Base-by-base conservation (phyloP, 2,329 filamentous ascomycete species). In the Exophiala lecanii-corni region DNA sequence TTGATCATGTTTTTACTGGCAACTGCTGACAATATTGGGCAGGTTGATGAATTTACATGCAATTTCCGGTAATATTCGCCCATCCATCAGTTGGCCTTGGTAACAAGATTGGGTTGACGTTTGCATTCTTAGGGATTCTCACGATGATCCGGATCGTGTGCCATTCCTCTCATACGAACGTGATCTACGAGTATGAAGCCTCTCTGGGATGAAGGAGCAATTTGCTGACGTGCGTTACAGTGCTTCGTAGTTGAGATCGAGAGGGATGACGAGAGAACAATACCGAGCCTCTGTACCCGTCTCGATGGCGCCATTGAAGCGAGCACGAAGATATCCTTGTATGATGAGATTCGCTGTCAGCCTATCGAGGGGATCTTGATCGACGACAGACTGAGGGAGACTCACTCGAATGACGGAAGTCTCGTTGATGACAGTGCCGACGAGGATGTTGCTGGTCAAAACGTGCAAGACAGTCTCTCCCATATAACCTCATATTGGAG, bases 401-500 rank as follows among this genome's bases (percentile, higher is more conserved):
- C 21, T 9, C 26, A 38, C n/a, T 38, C 36, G 17, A 15, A 23
- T 18, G 33, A 23, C 5, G 35, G 43, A 10, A 31, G 9, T 12
- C 34, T 52, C 7, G 25, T 55, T 13, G 36, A 55, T n/a, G 48
- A 45, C 38, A 32, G 38, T 30, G 41, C 47, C 4, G 49, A 53
- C 20, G 48, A 45, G 17, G 52, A 51, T 18, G 46, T 45, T 23
- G 41, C 41, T 18, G 46, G 49, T 17, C 39, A 50, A 35, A 45
- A 50, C 35, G 50, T 39, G 21, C 43, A 43, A 4, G 34, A 46
- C 17, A 39, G 28, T 32, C 25, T 50, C 38, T 36, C 42, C 9
- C 49, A 53, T 33, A 34, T 50, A 26, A 49, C 38, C 18, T 31
- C 37, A 5, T 47, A 51, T 41, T 56, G 54, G 54, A 45, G 42